These are phyloP conservation scores for Xylariomycetidae sp. DNA, from an alignment of 2,329 filamentous ascomycete species.

Conservation along the genomic window DNA sequence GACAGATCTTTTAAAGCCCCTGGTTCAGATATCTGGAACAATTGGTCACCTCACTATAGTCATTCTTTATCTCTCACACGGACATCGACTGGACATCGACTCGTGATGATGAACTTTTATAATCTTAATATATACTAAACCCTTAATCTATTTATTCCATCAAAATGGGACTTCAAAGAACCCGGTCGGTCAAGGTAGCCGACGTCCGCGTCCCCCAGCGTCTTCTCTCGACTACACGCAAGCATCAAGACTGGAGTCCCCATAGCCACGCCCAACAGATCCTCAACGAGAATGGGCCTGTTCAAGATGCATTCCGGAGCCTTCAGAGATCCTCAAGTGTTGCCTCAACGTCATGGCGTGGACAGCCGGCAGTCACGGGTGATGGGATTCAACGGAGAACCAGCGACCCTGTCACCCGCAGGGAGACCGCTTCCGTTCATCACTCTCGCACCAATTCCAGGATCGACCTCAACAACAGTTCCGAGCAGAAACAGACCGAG, in stretches of 20 bases:
- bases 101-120: no score
- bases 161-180: conserved; percentile 1
- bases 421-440: conserved; percentile 1
- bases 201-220: conserved; percentile 2
- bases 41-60: no score
- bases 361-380: no score
- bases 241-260: neutral
- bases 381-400: neutral
- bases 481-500: neutral
- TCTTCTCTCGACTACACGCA: neutral
- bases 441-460: neutral
- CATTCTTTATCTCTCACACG: no score
- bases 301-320: conserved; percentile 1
- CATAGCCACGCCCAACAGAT: neutral
- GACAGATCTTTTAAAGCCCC: no score
- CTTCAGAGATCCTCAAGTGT: conserved; percentile 1
- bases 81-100: no score
- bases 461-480: neutral
- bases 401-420: conserved; percentile 1
- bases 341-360: neutral
- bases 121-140: no score
- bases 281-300: neutral
- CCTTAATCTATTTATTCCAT: no score
- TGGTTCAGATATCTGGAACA: no score
- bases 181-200: conserved; percentile 2